Evolutionary conservation across 179 eudicot genomes (phyloP), one percentile per base, ranked within the genome.

Genomic region (Spergularia azorica): DNA sequence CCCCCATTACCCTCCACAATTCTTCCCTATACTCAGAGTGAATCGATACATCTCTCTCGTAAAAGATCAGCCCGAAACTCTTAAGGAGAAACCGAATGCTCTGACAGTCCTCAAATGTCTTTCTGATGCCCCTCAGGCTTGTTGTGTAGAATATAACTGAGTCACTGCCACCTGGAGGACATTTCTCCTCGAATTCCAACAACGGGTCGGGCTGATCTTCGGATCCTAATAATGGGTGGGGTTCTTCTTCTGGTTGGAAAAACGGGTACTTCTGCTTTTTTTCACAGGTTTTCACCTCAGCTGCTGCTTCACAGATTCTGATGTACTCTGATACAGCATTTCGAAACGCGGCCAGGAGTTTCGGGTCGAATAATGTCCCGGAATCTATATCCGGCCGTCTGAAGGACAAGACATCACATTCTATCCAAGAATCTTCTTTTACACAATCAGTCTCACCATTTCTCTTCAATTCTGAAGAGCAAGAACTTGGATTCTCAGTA

Each of bases 51-150:
- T 95, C 99, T 72, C 99, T 82, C 79, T 95, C 98, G 17, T 76
- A 82, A 70, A 70, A 93, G n/a, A 87, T 12, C 36, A 95, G 79
- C 69, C 87, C 78, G 39, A 93, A 85, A 77, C 87, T 90, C 63
- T 90, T 85, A 1, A 95, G 79, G 9, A 93, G 64, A 71, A 90
- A 90, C 32, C 95, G 86, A 64, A 93, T 77, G 55, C 88, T 85
- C 39, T 87, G 87, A 69, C 99, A 95, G 9, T 91, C 94, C 54
- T 95, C 98, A 71, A 95, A 95, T 2, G 99, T 95, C 78, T 91
- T 90, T 62, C 99, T 81, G 11, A 95, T 91, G 64, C 96, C 93
- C 72, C 98, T 70, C 1, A 95, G 86, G 17, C 92, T 90, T 4
- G 99, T 95, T 3, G 97, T 90, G 87, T 95, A 95, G 14, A 95